A percentile compares a stretch with the other conserved stretches of the same genome.
These are phyloP conservation scores for Phytopythium montanum DNA, from an alignment of 352 stramenopile species.

Conservation along the genomic window DNA sequence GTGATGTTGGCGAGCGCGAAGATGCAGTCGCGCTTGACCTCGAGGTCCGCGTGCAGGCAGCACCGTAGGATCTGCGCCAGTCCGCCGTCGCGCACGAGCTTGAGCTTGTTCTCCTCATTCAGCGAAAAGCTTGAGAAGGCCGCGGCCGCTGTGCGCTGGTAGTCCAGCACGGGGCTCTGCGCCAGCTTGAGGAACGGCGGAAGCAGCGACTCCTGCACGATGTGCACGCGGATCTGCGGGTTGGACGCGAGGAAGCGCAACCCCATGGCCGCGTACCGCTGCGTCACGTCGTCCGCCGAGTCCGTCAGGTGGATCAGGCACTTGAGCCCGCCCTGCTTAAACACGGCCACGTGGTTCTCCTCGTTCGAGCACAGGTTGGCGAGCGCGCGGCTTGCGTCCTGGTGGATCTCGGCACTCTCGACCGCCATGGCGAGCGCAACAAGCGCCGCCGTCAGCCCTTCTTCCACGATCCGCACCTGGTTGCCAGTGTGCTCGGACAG, in stretches of 20 bases:
- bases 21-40: constrained; percentile 90
- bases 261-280: constrained; percentile 94
- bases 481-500: constrained; percentile 91
- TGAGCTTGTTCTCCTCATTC: constrained; percentile 93
- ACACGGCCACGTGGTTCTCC: constrained; percentile 91
- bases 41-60: constrained; percentile 88
- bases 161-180: constrained; percentile 87
- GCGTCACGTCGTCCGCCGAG: constrained; percentile 87
- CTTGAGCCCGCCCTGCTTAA: constrained; percentile 91
- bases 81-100: constrained; percentile 91
- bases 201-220: constrained; percentile 89
- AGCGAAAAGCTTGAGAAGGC: constrained; percentile 91
- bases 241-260: constrained; percentile 94
- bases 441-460: constrained; percentile 84
- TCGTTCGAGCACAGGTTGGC: constrained; percentile 95
- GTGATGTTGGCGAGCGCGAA: constrained; percentile 94
- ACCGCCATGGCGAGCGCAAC: constrained; percentile 62
- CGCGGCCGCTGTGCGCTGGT: constrained; percentile 90
- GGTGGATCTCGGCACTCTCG: constrained; percentile 91
- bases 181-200: constrained; percentile 91
- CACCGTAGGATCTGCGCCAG: constrained; percentile 89
- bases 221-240: constrained; percentile 90
- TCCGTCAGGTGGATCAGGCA: constrained; percentile 89
- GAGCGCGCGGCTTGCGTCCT: constrained; percentile 90
- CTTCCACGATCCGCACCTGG: constrained; percentile 90